Base-by-base conservation (phyloP, 805 yeast genomes). In the Clavispora vitiphila region DNA sequence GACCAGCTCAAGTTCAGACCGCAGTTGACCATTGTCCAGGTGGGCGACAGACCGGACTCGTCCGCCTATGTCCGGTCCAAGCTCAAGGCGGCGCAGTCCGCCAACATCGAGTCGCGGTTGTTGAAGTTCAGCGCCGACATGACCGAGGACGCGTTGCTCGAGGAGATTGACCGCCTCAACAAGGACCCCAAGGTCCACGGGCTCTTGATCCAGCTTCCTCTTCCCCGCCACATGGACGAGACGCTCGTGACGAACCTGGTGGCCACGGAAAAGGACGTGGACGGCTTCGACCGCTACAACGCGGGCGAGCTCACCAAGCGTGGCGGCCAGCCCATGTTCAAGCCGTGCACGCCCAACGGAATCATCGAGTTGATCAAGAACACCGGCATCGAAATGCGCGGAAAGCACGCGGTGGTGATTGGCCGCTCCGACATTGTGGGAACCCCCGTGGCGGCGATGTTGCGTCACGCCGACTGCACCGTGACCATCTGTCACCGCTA, bases 351-450 rank as follows among this genome's bases (percentile, higher is more conserved):
- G 22, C 99, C 99, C 41, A 81, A 83, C 65, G 99, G 99, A 44
- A 79, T 89, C 55, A 82, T 91, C 71, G 84, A 81, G 56, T 69
- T 91, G 56, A 72, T 91, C 56, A 78, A 83, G 53, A 74, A 81
- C 49, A 77, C 86, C 37, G 80, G 83, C 8, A 78, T 87, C 20
- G 65, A 69, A 24, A 67, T 89, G 43, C 61, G 77, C n/a, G 97
- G 97, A 42, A 78, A 86, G 54, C 76, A 76, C 47, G 96, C 95
- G 15, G 96, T 90, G 44, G 98, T 91, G 18, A 71, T 93, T 46
- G 98, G 99, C 41, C 79, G 98, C 60, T 86, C 96, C 16, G 97
- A 93, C 60, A 91, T 91, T 54, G 99, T 91, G 29, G 99, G 99
- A 43, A 80, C 85, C 37, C 99, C 99, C 30, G 89, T 90, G 11